Percentiles rank a stretch among this genome's conserved stretches.
Evolutionary conservation across 495 filamentous ascomycete species (phyloP).

Genomic region (Annulohypoxylon moriforme): DNA sequence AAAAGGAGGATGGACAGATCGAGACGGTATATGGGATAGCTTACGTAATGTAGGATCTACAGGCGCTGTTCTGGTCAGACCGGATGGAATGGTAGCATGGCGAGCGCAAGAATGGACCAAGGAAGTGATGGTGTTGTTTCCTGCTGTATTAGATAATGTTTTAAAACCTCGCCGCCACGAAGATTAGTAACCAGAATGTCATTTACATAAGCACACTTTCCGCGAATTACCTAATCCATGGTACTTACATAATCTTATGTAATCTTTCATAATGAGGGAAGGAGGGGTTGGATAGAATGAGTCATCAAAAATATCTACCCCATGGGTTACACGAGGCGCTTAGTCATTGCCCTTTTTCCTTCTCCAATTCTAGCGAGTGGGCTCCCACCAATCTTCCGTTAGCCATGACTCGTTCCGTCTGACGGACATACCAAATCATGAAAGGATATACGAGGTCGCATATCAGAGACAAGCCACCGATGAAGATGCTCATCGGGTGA

Average conservation of each 20-base stretch:
- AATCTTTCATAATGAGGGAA: no score
- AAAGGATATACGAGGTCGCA: slow-evolving; percentile 2
- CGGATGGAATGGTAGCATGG: slow-evolving; percentile 13
- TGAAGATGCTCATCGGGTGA: slow-evolving; percentile 2
- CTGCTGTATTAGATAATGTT: slow-evolving; percentile 2
- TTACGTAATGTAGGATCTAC: slow-evolving; percentile 3
- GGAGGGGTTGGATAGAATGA: not conserved
- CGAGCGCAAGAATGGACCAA: slow-evolving; percentile 4
- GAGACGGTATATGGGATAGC: slow-evolving; percentile 1
- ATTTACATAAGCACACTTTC: not conserved
- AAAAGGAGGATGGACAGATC: slow-evolving; percentile 5
- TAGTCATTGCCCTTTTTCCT: not conserved
- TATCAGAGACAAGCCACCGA: not conserved
- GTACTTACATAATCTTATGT: not conserved
- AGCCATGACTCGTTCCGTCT: not conserved
- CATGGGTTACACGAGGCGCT: not conserved
- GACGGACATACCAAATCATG: not conserved
- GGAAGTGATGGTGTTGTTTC: not conserved
- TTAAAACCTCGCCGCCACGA: slow-evolving; percentile 6
- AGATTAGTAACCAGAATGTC: not conserved
- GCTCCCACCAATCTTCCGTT: not conserved
- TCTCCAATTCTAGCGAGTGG: not conserved
- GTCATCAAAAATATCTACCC: not conserved
- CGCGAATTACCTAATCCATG: not conserved
- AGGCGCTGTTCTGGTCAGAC: slow-evolving; percentile 10